Conservation (phyloP, 1,284 basidiomycete genomes). For the Phenoliferia sp. region DNA sequence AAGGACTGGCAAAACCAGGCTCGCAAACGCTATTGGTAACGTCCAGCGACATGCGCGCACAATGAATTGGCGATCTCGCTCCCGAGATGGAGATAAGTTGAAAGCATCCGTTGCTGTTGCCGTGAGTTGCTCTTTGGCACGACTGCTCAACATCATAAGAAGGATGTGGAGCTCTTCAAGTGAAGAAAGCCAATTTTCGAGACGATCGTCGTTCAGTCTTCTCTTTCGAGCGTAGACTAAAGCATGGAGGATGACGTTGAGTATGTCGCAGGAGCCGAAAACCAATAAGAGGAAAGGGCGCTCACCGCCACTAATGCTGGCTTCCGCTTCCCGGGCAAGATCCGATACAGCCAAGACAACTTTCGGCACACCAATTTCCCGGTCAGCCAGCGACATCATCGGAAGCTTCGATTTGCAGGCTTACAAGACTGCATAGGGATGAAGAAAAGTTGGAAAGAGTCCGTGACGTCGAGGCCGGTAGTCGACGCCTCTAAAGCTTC, state of each 20-base stretch:
- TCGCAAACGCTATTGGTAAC: not conserved
- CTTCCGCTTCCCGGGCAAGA: not conserved
- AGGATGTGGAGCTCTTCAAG: not conserved
- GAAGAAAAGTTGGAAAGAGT: not conserved
- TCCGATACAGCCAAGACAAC: not conserved
- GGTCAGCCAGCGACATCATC: not conserved
- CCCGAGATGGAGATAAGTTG: not conserved
- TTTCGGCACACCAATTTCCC: not conserved
- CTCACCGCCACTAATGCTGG: too few relatives aligned
- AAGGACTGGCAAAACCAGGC: not conserved
- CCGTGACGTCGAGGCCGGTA: not conserved
- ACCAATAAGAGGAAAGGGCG: too few relatives aligned
- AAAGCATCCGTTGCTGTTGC: not conserved
- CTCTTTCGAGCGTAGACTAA: not conserved
- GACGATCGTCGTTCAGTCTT: not conserved
- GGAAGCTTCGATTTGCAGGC: not conserved
- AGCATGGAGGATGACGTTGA: too few relatives aligned
- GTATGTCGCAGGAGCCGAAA: not conserved
- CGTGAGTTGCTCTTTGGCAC: not conserved
- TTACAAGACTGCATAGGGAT: not conserved
- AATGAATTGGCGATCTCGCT: not conserved
- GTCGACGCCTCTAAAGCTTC: not conserved
- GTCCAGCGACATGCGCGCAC: not conserved
- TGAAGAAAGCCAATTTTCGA: not conserved
- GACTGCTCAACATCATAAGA: not conserved